Conservation (phyloP, 2,329 filamentous ascomycete genomes). For the Beauveria varroae region DNA sequence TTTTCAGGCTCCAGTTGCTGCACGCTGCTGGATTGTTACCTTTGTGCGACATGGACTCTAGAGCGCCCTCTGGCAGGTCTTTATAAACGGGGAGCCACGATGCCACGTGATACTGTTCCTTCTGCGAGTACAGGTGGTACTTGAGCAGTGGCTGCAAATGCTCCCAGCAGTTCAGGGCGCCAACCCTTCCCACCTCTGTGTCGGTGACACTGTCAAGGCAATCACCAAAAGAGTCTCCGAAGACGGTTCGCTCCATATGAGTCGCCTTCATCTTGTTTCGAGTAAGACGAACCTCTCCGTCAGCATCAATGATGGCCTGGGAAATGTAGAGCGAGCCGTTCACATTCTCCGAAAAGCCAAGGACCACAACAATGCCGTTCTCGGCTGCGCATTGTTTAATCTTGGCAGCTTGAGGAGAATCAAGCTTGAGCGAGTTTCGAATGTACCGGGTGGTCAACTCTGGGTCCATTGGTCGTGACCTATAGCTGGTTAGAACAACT, state of each 20-base stretch:
- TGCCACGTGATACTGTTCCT: constrained; percentile 39
- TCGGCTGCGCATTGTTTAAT: constrained; percentile 27
- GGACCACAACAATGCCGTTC: constrained; percentile 31
- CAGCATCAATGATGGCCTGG: constrained; percentile 34
- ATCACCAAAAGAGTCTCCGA: constrained; percentile 35
- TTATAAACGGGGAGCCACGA: constrained; percentile 35
- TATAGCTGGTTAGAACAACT: background rate
- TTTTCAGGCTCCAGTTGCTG: background rate
- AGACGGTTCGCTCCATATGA: constrained; percentile 44
- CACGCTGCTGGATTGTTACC: background rate
- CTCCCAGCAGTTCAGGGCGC: constrained; percentile 42
- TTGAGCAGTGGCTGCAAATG: constrained; percentile 43
- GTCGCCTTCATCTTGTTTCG: constrained; percentile 46
- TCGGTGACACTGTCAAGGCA: constrained; percentile 33
- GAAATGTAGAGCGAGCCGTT: constrained; percentile 35
- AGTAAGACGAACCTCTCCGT: constrained; percentile 31
- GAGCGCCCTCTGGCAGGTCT: background rate
- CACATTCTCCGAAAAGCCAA: constrained; percentile 36
- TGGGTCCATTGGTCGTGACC: background rate
- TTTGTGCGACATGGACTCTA: background rate
- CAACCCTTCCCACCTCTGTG: constrained; percentile 33
- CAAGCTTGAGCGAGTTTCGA: constrained; percentile 32
- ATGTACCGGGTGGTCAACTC: constrained; percentile 21
- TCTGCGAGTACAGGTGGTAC: constrained; percentile 35
- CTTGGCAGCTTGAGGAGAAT: constrained; percentile 31